Evolutionary conservation across 176 grass and related monocot genomes (phyloP).

Genomic region (Musa beccarii): DNA sequence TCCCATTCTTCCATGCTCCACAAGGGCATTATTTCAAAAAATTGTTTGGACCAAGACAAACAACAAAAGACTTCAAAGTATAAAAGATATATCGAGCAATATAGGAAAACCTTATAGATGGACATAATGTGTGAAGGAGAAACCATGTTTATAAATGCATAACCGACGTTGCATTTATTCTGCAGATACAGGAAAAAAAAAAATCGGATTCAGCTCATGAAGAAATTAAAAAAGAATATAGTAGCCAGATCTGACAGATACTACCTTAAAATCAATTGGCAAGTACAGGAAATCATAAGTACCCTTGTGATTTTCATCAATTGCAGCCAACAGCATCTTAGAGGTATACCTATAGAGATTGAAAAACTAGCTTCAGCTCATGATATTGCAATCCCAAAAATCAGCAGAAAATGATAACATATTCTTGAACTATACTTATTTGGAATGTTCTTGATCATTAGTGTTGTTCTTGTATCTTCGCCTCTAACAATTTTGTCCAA

Average conservation of each 20-base stretch:
- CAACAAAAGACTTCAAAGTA: neutral
- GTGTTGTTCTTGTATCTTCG: conserved; percentile 70
- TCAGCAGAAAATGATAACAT: conserved; percentile 13
- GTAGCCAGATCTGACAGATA: neutral
- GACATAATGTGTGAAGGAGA: conserved; percentile 77
- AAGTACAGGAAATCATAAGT: conserved; percentile 97
- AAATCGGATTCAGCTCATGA: neutral
- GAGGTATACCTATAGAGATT: conserved; percentile 69
- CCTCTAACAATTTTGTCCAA: conserved; percentile 77
- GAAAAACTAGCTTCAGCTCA: conserved; percentile 15
- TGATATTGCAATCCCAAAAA: neutral
- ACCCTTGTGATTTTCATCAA: conserved; percentile 77
- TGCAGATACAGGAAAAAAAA: conserved; percentile 28
- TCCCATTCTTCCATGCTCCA: neutral
- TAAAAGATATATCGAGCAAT: neutral
- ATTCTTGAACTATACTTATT: conserved; percentile 54
- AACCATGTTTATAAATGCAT: conserved; percentile 97
- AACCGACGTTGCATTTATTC: conserved; percentile 99
- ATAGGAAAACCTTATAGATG: conserved; percentile 64
- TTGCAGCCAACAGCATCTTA: conserved; percentile 90
- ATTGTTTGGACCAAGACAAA: neutral
- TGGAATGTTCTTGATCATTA: conserved; percentile 98
- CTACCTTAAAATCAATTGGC: conserved; percentile 98
- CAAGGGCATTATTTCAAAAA: neutral
- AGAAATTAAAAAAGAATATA: conserved; percentile 3